Base-by-base conservation (phyloP, 2,329 filamentous ascomycete genomes). In the Neospermospora avenae region DNA sequence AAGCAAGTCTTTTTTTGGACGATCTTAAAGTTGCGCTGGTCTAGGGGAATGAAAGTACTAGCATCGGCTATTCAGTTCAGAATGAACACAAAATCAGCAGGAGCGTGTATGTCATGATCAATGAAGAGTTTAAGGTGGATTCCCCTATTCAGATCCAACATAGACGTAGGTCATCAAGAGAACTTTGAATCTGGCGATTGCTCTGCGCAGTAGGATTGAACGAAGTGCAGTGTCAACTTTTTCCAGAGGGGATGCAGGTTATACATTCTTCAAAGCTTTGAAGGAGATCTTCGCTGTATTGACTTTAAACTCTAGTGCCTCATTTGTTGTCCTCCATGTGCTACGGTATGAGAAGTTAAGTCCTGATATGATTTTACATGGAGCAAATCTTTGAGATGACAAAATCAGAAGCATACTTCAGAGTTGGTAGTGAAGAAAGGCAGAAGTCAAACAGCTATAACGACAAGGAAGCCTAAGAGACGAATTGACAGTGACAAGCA, bases 21-120 rank as follows among this genome's bases (percentile, higher is more conserved):
- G 42, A 63, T 58, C 8, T 56, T 46, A 22, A 71, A 65, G 52
- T 70, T 71, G 2, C 49, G 11, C 34, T 58, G 22, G 10, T 59
- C 58, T 5, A 59, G 16, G 4, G 67, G 65, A 37, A 61, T 57
- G 14, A 70, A 62, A 6, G 49, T 42, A 1, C 56, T 42, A 1
- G 59, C 63, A 34, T 67, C 42, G 14, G 68, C 67, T 8, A 64
- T 42, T 3, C 68, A 70, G 39, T 71, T 70, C 14, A 71, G 35
- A 20, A 71, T 68, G 55, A 71, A 71, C 18, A 71, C 31, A 37
- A 69, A 70, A 48, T 71, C 69, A 2, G 69, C 68, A 5, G 58
- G 57, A 7, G 46, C 67, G 35, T 72, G 69, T 20, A 71, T 57
- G 16, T 56, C 69, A 54, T 71, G 68, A 1, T 59, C 49, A 22